phyloP scores from a whole-genome alignment of 805 yeast genomes.

The Torulaspora franciscae region DNA sequence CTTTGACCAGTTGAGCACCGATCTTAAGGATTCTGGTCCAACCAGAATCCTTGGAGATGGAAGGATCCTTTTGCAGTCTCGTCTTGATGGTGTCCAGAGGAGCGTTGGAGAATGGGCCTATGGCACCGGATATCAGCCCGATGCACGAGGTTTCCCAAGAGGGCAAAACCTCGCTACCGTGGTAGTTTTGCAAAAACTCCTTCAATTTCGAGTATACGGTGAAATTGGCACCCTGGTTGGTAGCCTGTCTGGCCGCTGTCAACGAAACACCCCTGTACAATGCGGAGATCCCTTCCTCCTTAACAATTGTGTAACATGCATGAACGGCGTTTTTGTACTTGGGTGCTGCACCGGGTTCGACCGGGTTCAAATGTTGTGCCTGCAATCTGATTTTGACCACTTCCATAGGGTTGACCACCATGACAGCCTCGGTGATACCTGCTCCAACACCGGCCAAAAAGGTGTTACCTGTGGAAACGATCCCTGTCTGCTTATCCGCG shows the following conservation, averaged over 20 bases:
- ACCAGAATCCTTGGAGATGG: conserved; percentile 61
- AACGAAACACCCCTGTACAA: conserved; percentile 91
- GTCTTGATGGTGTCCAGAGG: conserved; percentile 97
- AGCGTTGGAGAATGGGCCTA: conserved; percentile 96
- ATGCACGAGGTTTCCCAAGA: conserved; percentile 90
- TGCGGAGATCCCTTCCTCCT: conserved; percentile 86
- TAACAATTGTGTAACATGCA: conserved; percentile 74
- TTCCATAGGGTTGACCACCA: conserved; percentile 95
- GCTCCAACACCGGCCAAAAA: conserved; percentile 96
- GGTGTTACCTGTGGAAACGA: conserved; percentile 65
- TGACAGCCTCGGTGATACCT: conserved; percentile 91
- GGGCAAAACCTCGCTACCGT: conserved; percentile 58
- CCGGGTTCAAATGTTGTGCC: conserved; percentile 67
- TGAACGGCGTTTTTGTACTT: conserved; percentile 92
- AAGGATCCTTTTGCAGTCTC: conserved; percentile 87
- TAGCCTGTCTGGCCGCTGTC: conserved; percentile 96
- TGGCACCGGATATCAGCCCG: conserved; percentile 91
- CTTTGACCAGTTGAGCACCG: conserved; percentile 72
- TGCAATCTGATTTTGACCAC: conserved; percentile 94
- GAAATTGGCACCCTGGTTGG: conserved; percentile 97
- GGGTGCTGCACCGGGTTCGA: conserved; percentile 47
- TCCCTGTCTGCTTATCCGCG: conserved; percentile 54
- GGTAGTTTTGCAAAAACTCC: conserved; percentile 60
- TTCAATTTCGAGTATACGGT: conserved; percentile 88
- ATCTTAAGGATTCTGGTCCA: conserved; percentile 75